phyloP scores from a whole-genome alignment of 208 protist genomes.

The Crithidia thermophila region DNA sequence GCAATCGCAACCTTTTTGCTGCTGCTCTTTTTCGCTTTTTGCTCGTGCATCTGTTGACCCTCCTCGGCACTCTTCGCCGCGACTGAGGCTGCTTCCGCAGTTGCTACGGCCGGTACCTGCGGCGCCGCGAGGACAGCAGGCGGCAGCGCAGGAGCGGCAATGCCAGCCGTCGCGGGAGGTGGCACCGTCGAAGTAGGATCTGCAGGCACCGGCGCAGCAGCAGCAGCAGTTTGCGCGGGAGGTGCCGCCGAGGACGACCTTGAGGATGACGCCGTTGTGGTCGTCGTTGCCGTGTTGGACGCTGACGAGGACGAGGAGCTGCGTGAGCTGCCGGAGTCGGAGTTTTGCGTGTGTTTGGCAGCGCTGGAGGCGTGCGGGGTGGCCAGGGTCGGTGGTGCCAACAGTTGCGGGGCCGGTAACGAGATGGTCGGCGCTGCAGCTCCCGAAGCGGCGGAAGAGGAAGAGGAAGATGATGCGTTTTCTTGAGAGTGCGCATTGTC shows the following conservation, averaged over 20 bases:
- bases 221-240: neutral
- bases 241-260: neutral
- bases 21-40: neutral
- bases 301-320: constrained; percentile 12
- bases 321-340: constrained; percentile 8
- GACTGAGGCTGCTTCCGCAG: neutral
- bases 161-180: neutral
- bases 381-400: too few species aligned
- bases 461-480: neutral
- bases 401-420: too few species aligned
- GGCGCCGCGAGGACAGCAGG: neutral
- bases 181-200: neutral
- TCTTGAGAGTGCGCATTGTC: neutral
- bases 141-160: neutral
- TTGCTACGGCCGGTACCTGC: neutral
- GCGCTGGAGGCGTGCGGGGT: too few species aligned
- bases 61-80: neutral
- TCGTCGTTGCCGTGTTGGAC: neutral
- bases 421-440: too few species aligned
- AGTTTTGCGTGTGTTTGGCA: too few species aligned
- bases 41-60: neutral
- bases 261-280: neutral
- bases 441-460: neutral
- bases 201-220: neutral
- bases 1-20: too few species aligned